These are phyloP conservation scores for Talaromyces borbonicus DNA, from an alignment of 495 filamentous ascomycete genomes.

Conservation along the genomic window DNA sequence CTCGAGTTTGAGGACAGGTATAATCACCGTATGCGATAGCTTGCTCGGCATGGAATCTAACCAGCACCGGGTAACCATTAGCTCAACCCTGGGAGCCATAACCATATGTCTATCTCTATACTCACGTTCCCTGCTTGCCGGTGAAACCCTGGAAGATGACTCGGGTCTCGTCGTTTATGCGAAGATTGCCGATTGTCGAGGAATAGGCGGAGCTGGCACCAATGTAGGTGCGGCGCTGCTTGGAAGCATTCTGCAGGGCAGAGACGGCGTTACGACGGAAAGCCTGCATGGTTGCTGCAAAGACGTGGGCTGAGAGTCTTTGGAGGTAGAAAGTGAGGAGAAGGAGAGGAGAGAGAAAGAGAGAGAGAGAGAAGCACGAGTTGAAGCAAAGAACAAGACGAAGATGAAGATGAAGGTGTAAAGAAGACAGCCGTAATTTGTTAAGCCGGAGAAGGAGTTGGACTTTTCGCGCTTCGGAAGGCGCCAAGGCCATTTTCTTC, in stretches of 20 bases:
- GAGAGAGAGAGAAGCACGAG: slow-evolving; percentile 5
- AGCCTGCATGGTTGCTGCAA: slow-evolving; percentile 45
- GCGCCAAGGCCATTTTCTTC: slow-evolving; percentile 4
- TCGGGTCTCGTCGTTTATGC: slow-evolving; percentile 84
- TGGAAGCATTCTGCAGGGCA: slow-evolving; percentile 38
- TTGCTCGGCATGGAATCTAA: slow-evolving; percentile 92
- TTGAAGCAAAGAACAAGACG: neutral
- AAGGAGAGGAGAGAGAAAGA: slow-evolving; percentile 15
- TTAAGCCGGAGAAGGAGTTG: slow-evolving; percentile 1
- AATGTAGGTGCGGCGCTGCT: slow-evolving; percentile 57
- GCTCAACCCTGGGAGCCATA: no score
- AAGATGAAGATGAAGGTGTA: neutral
- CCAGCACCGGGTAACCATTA: slow-evolving; percentile 28
- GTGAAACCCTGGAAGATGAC: slow-evolving; percentile 98
- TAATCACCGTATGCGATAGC: slow-evolving; percentile 91
- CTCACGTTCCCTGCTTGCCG: slow-evolving; percentile 96
- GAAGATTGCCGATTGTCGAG: slow-evolving; percentile 77
- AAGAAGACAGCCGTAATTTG: no score
- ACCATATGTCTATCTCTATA: slow-evolving; percentile 24
- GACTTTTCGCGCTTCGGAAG: slow-evolving; percentile 5
- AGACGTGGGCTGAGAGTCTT: no score
- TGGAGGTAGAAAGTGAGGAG: no score
- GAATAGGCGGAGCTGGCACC: slow-evolving; percentile 62
- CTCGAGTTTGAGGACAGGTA: slow-evolving; percentile 10
- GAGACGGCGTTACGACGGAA: slow-evolving; percentile 41